Base-by-base conservation (phyloP, 208 protist species). In the Trypanosoma caninum region DNA sequence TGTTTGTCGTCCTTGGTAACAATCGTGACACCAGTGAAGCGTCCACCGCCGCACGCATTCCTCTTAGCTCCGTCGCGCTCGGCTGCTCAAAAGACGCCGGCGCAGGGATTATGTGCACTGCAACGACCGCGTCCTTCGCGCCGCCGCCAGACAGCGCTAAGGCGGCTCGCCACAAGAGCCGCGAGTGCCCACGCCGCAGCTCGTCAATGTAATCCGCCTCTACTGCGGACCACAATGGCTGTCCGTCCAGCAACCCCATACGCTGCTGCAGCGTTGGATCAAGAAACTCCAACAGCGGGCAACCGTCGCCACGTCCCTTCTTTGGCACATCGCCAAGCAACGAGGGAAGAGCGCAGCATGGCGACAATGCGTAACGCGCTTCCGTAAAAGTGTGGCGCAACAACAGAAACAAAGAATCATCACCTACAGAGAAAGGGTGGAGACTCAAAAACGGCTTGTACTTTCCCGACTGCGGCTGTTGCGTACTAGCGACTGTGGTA, bases 281-380 rank as follows among this genome's bases (percentile, higher is more conserved):
- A 4, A 56, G 13, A 41, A 10, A 56, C 4, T 56, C 51, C 33
- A 40, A 10, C 30, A 56, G 33, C 2, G 18, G 30, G 22, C 13
- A 13, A 37, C 30, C 27, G 13, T 52, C 22, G 33, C 23, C 20
- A 20, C 20, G 27, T 52, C 27, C 18, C 33, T 52, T 48, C 9
- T 23, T 1, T 13, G n/a, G 10, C 44, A 18, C 48, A 35, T 28
- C 22, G 13, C 52, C 14, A 47, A 38, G 37, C 8, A 59, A 33
- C 1, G 53, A 42, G 14, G 53, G 53, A 20, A 59, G 47, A n/a
- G 22, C 31, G 27, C 33, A 7, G 37, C 53, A 59, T 38, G 51
- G 7, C 10, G 34, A 47, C 18, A 59, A n/a, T 7, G 2, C 25
- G 23, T 59, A 59, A 4, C 11, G 33, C 52, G 44, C 52, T 22